Conservation (phyloP, 2,329 filamentous ascomycete genomes). For the Trichoderma polysporum region DNA sequence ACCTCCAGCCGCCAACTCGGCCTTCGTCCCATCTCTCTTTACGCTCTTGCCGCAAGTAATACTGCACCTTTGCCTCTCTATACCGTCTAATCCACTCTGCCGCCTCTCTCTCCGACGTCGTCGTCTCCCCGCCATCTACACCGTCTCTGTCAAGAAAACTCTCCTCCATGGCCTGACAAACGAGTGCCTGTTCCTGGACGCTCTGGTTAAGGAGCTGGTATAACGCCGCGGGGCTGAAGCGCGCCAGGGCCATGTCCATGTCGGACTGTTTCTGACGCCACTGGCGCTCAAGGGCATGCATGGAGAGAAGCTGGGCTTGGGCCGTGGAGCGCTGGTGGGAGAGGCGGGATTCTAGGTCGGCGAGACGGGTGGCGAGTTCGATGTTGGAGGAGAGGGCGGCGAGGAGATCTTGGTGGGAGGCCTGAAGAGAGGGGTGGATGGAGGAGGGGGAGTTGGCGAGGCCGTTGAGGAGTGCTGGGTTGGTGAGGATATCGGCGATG, state of each 20-base stretch:
- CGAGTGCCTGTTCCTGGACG: constrained; percentile 76
- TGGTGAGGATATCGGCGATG: constrained; percentile 66
- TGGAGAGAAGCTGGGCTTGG: constrained; percentile 77
- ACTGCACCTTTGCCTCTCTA: constrained; percentile 73
- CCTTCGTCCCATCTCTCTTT: constrained; percentile 96
- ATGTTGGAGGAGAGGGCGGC: constrained; percentile 70
- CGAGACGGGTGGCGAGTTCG: constrained; percentile 63
- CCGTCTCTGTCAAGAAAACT: constrained; percentile 73
- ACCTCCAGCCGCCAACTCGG: constrained; percentile 90
- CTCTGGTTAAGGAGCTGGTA: constrained; percentile 78
- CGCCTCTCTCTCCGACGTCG: constrained; percentile 75
- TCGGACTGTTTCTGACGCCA: constrained; percentile 87
- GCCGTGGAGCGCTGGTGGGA: constrained; percentile 65
- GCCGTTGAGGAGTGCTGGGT: constrained; percentile 67
- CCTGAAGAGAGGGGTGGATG: constrained; percentile 68
- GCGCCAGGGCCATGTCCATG: constrained; percentile 80
- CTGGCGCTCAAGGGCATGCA: constrained; percentile 85
- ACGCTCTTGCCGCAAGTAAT: constrained; percentile 78
- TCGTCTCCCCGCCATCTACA: constrained; percentile 32
- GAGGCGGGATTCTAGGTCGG: constrained; percentile 58
- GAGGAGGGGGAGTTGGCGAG: constrained; percentile 66
- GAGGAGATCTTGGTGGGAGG: constrained; percentile 64
- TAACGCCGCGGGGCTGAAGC: constrained; percentile 82
- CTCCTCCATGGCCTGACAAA: constrained; percentile 84
- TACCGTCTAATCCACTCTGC: constrained; percentile 81